These are phyloP conservation scores for Acer yangbiense DNA, from an alignment of 345 rosid genomes.

Conservation along the genomic window DNA sequence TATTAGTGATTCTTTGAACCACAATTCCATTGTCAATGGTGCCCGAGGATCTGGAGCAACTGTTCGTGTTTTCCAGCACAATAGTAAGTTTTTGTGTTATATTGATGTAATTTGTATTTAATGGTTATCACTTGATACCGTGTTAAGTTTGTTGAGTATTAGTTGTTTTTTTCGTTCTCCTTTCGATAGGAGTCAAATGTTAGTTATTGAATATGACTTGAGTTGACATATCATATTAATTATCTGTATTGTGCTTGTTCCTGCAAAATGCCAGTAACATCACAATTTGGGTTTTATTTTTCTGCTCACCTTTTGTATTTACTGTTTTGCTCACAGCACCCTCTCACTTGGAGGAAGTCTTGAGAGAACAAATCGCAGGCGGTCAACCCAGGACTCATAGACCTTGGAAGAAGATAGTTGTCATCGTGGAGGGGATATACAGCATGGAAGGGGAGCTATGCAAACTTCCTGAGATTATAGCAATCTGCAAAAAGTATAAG, in stretches of 20 bases:
- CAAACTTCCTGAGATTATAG: conserved; percentile 85
- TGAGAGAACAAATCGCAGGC: conserved; percentile 91
- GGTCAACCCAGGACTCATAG: conserved; percentile 94
- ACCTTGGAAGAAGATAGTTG: conserved; percentile 95
- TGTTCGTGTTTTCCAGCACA: conserved; percentile 92
- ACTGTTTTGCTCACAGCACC: conserved; percentile 57
- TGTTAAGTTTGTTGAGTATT: background rate
- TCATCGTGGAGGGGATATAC: conserved; percentile 87
- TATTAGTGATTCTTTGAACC: conserved; percentile 94
- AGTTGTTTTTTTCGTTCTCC: background rate
- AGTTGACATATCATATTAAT: background rate
- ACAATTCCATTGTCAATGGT: conserved; percentile 91
- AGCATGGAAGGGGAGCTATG: conserved; percentile 98
- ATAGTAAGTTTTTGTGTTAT: conserved; percentile 53
- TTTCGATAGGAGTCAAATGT: background rate
- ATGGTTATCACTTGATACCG: background rate
- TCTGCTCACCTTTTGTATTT: conserved; percentile 13
- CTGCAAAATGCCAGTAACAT: background rate
- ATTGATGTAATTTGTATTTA: background rate
- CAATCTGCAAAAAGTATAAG: conserved; percentile 94
- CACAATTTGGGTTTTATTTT: background rate
- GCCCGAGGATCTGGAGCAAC: conserved; percentile 98
- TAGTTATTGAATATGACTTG: background rate
- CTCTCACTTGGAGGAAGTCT: conserved; percentile 85
- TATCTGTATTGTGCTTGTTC: background rate